Conservation (phyloP, 2,329 filamentous ascomycete genomes). For the Diaporthe caulivora region DNA sequence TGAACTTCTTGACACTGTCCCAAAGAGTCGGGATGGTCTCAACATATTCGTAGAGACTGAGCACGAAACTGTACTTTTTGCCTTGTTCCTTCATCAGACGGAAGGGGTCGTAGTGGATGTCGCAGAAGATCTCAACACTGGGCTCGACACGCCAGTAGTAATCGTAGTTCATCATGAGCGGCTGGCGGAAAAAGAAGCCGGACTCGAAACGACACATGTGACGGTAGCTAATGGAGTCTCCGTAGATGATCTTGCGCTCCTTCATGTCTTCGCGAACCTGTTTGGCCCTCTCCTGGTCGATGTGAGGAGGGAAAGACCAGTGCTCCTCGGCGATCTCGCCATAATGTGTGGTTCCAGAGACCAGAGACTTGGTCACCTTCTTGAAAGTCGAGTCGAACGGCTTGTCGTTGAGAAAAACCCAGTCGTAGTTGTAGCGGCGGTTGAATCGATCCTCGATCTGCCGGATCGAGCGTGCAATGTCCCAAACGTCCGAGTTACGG, state of each 20-base stretch:
- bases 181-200: conserved; percentile 98
- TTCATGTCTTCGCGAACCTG: conserved; percentile 95
- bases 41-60: conserved; percentile 95
- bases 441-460: conserved; percentile 99
- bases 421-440: conserved; percentile 95
- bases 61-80: conserved; percentile 98
- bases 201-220: conserved; percentile 99
- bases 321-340: conserved; percentile 91
- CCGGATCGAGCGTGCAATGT: conserved; percentile 94
- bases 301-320: conserved; percentile 97
- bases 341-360: conserved; percentile 94
- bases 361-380: conserved; percentile 86
- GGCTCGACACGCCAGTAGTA: conserved; percentile 99
- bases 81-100: conserved; percentile 94
- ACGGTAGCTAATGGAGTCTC: conserved; percentile 94
- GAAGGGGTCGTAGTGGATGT: conserved; percentile 96
- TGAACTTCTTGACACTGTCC: conserved; percentile 96
- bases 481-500: conserved; percentile 94
- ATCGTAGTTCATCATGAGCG: conserved; percentile 94
- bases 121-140: conserved; percentile 95
- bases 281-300: conserved; percentile 92
- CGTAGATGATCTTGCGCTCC: conserved; percentile 96
- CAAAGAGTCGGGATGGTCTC: conserved; percentile 97
- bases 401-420: conserved; percentile 98
- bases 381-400: conserved; percentile 95